Conservation (phyloP, 1,284 basidiomycete species). For the Naganishia sp. region DNA sequence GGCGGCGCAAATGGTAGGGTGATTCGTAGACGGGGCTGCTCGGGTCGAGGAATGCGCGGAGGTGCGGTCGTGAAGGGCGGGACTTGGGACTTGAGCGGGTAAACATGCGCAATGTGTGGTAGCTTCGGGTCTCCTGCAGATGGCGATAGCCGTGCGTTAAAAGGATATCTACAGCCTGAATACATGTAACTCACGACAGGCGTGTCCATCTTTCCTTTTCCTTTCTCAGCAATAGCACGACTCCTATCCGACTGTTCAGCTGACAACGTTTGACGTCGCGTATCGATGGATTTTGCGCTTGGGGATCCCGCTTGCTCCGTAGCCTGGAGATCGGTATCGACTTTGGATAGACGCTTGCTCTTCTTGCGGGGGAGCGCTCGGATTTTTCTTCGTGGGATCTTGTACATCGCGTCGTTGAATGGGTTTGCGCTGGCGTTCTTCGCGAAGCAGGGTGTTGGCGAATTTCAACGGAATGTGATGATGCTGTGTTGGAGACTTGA, state of each 20-base stretch:
- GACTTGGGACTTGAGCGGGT: background rate
- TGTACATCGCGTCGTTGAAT: background rate
- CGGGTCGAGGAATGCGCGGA: constrained; percentile 11
- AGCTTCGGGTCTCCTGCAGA: constrained; percentile 3
- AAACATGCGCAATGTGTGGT: constrained; percentile 2
- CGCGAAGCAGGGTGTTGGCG: too few relatives aligned
- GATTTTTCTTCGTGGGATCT: constrained; percentile 9
- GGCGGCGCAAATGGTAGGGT: constrained; percentile 12
- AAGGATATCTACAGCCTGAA: background rate
- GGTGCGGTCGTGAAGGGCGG: background rate
- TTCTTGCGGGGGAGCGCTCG: constrained; percentile 12
- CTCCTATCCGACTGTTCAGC: background rate
- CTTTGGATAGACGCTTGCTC: constrained; percentile 14
- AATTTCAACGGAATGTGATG: too few relatives aligned
- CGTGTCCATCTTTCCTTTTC: constrained; percentile 14
- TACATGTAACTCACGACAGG: constrained; percentile 8
- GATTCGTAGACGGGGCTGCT: constrained; percentile 27
- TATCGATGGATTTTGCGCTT: background rate
- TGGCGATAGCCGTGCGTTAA: background rate
- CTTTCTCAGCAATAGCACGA: background rate
- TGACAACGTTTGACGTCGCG: too few relatives aligned
- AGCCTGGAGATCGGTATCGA: constrained; percentile 8
- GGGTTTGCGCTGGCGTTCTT: too few relatives aligned
- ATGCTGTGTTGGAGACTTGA: too few relatives aligned
- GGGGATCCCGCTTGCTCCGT: constrained; percentile 20